These are phyloP conservation scores for Kluyveromyces sp. DNA, from an alignment of 1,139 yeast genomes.

Conservation along the genomic window DNA sequence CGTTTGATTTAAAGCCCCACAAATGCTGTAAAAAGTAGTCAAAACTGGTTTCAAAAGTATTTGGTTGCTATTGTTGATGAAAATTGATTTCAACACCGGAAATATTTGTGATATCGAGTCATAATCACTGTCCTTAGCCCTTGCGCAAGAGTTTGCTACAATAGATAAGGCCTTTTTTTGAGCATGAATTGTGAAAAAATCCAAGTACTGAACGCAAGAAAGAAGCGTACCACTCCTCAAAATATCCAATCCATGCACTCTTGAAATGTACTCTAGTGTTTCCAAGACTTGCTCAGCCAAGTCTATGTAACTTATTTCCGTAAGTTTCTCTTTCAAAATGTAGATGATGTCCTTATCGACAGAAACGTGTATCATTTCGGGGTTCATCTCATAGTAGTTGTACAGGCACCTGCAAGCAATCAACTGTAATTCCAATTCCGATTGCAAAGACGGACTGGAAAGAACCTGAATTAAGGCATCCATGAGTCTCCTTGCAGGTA, in stretches of 20 bases:
- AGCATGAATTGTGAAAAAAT: slow-evolving; percentile 83
- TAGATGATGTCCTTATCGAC: slow-evolving; percentile 63
- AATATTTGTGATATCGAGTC: slow-evolving; percentile 46
- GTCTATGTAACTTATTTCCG: slow-evolving; percentile 79
- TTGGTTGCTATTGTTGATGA: slow-evolving; percentile 50
- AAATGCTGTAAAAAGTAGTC: slow-evolving; percentile 23
- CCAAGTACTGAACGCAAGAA: slow-evolving; percentile 68
- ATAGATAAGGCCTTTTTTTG: slow-evolving; percentile 77
- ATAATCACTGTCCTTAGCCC: slow-evolving; percentile 41
- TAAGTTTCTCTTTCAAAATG: slow-evolving; percentile 56
- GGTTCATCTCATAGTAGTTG: slow-evolving; percentile 71
- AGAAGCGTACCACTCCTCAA: slow-evolving; percentile 55
- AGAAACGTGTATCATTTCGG: slow-evolving; percentile 57
- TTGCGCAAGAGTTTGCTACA: slow-evolving; percentile 67
- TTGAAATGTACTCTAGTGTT: slow-evolving; percentile 62
- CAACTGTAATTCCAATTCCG: slow-evolving; percentile 70
- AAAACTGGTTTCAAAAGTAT: slow-evolving; percentile 19
- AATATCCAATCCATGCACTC: slow-evolving; percentile 46
- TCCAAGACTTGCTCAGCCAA: slow-evolving; percentile 88
- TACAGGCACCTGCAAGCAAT: slow-evolving; percentile 82
- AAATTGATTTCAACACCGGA: slow-evolving; percentile 55
- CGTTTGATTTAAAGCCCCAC: slow-evolving; percentile 18
- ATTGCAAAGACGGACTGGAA: slow-evolving; percentile 50
- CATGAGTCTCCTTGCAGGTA: slow-evolving; percentile 58
- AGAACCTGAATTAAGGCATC: slow-evolving; percentile 52